These are phyloP conservation scores for Condylostoma magnum DNA, from an alignment of 169 alveolate species.

Conservation along the genomic window DNA sequence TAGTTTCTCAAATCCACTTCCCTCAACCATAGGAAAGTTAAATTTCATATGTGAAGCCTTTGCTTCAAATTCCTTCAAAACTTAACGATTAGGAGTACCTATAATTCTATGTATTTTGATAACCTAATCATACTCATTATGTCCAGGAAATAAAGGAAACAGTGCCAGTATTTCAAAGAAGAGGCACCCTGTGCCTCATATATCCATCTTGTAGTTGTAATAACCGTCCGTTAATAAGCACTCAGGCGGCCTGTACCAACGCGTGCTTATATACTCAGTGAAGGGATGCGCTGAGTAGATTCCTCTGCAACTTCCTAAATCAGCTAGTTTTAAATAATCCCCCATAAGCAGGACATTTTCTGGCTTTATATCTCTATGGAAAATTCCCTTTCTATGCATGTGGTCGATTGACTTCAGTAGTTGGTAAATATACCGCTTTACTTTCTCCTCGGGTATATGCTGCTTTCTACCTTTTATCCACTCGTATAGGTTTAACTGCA, in stretches of 20 bases:
- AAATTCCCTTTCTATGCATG: constrained; percentile 70
- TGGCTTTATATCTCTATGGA: constrained; percentile 76
- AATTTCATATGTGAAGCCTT: constrained; percentile 70
- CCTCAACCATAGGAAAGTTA: constrained; percentile 70
- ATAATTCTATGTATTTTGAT: constrained; percentile 69
- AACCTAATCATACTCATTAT: constrained; percentile 73
- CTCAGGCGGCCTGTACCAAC: constrained; percentile 56
- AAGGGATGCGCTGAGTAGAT: neutral
- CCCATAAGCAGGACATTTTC: constrained; percentile 71
- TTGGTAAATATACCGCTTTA: constrained; percentile 59
- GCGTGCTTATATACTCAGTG: constrained; percentile 33
- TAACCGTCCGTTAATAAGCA: constrained; percentile 13
- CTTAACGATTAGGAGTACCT: constrained; percentile 85
- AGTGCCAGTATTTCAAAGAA: constrained; percentile 29
- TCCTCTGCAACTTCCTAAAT: constrained; percentile 75
- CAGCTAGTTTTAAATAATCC: constrained; percentile 75
- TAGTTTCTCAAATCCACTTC: constrained; percentile 62
- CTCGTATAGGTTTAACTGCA: constrained; percentile 87
- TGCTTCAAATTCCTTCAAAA: constrained; percentile 70
- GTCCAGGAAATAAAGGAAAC: constrained; percentile 39
- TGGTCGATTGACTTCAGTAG: constrained; percentile 64
- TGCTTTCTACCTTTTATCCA: constrained; percentile 79
- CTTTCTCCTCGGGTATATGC: constrained; percentile 53
- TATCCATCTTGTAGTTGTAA: constrained; percentile 29
- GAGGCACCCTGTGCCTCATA: constrained; percentile 31